Evolutionary conservation across 2,329 filamentous ascomycete genomes (phyloP).

Genomic region (Neophaeococcomyces mojaviensis): DNA sequence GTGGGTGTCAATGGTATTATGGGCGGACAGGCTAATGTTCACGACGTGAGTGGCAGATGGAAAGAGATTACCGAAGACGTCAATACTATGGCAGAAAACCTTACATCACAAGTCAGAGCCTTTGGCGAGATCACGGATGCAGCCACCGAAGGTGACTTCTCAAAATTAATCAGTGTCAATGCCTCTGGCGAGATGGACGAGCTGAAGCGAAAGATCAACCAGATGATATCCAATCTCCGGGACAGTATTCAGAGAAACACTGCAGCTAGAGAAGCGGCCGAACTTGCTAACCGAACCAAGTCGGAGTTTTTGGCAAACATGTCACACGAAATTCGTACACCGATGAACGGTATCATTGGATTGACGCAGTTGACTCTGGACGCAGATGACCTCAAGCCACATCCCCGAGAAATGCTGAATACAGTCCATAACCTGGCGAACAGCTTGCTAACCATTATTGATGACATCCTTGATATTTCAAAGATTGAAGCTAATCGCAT

Average conservation of each 20-base stretch:
- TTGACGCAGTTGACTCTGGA: slow-evolving; percentile 97
- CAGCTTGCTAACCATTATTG: slow-evolving; percentile 92
- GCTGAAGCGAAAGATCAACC: slow-evolving; percentile 97
- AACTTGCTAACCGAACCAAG: slow-evolving; percentile 95
- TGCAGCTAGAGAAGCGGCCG: slow-evolving; percentile 87
- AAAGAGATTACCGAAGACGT: slow-evolving; percentile 97
- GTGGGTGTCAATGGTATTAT: slow-evolving; percentile 98
- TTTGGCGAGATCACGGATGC: slow-evolving; percentile 99
- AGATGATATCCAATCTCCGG: slow-evolving; percentile 93
- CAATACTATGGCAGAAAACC: slow-evolving; percentile 79
- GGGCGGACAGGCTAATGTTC: slow-evolving; percentile 92
- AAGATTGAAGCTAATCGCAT: slow-evolving; percentile 91
- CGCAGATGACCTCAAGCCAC: slow-evolving; percentile 86
- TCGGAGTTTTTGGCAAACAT: slow-evolving; percentile 98
- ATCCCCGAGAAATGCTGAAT: slow-evolving; percentile 96
- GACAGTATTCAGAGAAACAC: slow-evolving; percentile 97
- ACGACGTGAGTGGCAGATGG: slow-evolving; percentile 88
- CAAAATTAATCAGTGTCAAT: slow-evolving; percentile 91
- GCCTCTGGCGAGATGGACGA: slow-evolving; percentile 99
- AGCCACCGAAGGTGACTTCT: slow-evolving; percentile 94
- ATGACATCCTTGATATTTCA: slow-evolving; percentile 63
- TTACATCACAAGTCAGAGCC: slow-evolving; percentile 93
- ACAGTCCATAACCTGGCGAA: slow-evolving; percentile 96
- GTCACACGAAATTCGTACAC: slow-evolving; percentile 96
- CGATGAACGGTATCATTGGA: slow-evolving; percentile 95